Evolutionary conservation across 2,329 filamentous ascomycete genomes (phyloP).

Genomic region (Blumeria graminis): DNA sequence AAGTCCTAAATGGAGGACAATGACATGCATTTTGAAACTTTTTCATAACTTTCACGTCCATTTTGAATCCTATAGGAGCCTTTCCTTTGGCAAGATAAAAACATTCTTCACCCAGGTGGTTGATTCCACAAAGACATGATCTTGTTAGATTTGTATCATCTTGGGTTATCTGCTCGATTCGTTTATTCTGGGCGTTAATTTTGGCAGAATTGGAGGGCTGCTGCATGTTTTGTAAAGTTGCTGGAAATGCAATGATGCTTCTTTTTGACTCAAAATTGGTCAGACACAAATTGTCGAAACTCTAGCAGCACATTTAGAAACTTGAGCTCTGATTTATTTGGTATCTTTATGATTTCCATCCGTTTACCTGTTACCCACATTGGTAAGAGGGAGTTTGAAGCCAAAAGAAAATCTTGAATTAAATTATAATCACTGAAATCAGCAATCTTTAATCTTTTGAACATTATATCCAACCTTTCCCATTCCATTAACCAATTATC

Average conservation of each 20-base stretch:
- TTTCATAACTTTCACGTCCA: not conserved
- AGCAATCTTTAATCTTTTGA: not conserved
- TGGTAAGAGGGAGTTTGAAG: not conserved
- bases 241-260: not conserved
- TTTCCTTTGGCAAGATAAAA: not conserved
- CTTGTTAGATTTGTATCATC: not conserved
- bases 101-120: not conserved
- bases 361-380: not conserved
- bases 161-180: not conserved
- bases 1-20: not conserved
- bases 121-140: not conserved
- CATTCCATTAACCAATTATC: not conserved
- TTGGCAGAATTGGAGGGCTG: not conserved
- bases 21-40: not conserved
- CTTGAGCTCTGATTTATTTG: too few relatives aligned
- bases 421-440: not conserved
- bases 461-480: not conserved
- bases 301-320: too few relatives aligned
- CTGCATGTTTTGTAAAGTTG: not conserved
- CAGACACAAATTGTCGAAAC: too few relatives aligned
- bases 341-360: too few relatives aligned
- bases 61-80: not conserved
- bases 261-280: not conserved
- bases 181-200: not conserved
- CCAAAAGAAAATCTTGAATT: not conserved